Evolutionary conservation across 306 rosid species (phyloP).

Genomic region (Acmispon strigosus): DNA sequence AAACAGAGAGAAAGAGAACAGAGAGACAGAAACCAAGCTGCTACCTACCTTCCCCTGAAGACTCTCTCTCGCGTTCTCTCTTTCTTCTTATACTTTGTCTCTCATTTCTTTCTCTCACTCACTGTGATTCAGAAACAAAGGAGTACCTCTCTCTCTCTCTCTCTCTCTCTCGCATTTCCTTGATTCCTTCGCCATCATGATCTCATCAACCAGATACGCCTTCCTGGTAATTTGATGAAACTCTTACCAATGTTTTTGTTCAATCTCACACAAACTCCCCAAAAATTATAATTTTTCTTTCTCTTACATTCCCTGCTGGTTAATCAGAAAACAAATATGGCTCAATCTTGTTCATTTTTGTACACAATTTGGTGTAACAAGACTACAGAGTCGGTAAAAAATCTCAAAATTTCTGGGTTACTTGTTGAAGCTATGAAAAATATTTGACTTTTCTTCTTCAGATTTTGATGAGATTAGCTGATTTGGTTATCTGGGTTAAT

Average conservation of each 20-base stretch:
- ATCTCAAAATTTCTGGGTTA: background rate
- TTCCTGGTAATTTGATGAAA: constrained; percentile 41
- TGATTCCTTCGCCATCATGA: constrained; percentile 22
- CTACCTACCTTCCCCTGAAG: no score
- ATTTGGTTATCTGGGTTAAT: no score
- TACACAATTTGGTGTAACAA: background rate
- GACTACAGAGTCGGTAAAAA: background rate
- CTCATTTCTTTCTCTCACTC: constrained; percentile 8
- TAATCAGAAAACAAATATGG: constrained; percentile 13
- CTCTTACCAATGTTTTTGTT: background rate
- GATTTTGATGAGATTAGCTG: no score
- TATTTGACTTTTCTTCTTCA: no score
- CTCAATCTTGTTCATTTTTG: background rate
- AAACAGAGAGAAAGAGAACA: background rate
- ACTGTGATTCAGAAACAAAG: background rate
- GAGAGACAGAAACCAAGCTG: no score
- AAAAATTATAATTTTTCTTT: background rate
- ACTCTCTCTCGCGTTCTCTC: background rate
- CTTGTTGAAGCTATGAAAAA: no score
- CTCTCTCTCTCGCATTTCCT: background rate
- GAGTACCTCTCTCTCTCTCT: background rate
- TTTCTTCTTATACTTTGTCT: constrained; percentile 3
- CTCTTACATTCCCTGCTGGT: constrained; percentile 10
- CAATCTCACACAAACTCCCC: no score
- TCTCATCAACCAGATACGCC: constrained; percentile 23